Evolutionary conservation across 768 basidiomycete genomes (phyloP), one percentile per base, ranked within the genome.

Genomic region (Rhizopogon roseolus): DNA sequence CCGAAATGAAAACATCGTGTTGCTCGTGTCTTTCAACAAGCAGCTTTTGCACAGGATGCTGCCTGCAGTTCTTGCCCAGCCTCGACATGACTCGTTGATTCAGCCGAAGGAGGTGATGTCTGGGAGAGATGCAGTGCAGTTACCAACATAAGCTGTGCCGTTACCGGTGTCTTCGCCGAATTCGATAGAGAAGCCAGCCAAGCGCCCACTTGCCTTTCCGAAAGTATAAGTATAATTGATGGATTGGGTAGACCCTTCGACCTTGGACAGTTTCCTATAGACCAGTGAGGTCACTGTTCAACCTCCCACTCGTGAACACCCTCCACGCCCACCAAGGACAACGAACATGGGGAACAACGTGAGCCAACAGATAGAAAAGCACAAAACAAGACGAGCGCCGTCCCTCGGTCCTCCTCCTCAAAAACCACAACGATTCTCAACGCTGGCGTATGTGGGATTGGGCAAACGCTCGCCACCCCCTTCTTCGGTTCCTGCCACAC

Each of bases 391-490:
- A 49, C 67, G 64, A 2, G 64, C 65, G 34, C 49, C 50, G 40
- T 61, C 69, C 44, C 50, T 66, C 52, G 39, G 57, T 19, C 57
- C 62, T 45, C 45, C 66, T 43, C 45, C 66, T 14, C 58, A 59
- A 55, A 70, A 67, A 57, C 50, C 69, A 27, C 62, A 63, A n/a
- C 59, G 66, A n/a, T 52, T 69, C 8, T 43, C 49, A 9, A 41
- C 32, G 32, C 22, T 48, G 14, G 28, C 46, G 29, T 50, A 34
- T 44, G 59, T 71, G 28, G 50, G 60, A 7, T 41, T 71, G 39
- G 59, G 65, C 0, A 69, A 36, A 50, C 65, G 64, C 39, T 60
- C 69, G 27, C 69, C 69, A n/a, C 67, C 65, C 27, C 60, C 61
- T 48, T 48, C 45, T 17, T 46, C 45, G 19, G 32, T 34, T 1